Evolutionary conservation across 2,329 filamentous ascomycete species (phyloP), one percentile per base, ranked within the genome.

Genomic region (Exophiala oligosperma): DNA sequence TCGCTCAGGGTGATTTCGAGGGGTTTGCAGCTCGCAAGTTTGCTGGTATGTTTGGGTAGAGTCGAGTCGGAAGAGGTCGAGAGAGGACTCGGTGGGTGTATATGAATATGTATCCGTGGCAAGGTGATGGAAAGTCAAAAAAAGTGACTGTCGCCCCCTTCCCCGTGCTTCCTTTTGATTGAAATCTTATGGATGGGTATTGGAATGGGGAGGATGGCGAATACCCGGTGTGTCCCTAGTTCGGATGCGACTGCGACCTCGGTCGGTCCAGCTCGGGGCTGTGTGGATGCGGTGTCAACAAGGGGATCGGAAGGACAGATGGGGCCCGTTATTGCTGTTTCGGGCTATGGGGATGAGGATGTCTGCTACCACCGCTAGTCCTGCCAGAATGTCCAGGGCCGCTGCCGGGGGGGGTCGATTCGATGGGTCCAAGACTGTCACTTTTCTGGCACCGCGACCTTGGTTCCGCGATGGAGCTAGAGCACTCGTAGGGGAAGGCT

Each of bases 381-480:
- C 28, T 8, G 28, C 8, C 28, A 29, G 8, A 29, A 29, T 8
- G 28, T 8, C 28, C 17, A 17, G 8, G 28, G 4, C 28, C 28
- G 28, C 32, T 35, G 32, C 32, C 32, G 7, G 52, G 41, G 35
- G 24, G 35, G 41, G 40, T 43, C 44, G 52, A 35, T 35, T 35
- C 29, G 47, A 44, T 52, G 54, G 53, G 24, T 21, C 49, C 40
- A 49, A 17, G 48, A 46, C 49, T 51, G 52, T 53, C 49, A 44
- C 52, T 56, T 58, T 56, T 48, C 26, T 51, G 59, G 50, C 54
- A 55, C 59, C 59, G 59, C 51, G 50, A 44, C 44, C 51, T 49
- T 51, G 52, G 52, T 61, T 61, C 59, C 56, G 59, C 55, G 56
- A 51, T 28, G 24, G 37, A 35, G 49, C 55, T 57, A 52, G 51